Conservation (phyloP, 495 filamentous ascomycete genomes). For the Pseudevernia furfuracea region DNA sequence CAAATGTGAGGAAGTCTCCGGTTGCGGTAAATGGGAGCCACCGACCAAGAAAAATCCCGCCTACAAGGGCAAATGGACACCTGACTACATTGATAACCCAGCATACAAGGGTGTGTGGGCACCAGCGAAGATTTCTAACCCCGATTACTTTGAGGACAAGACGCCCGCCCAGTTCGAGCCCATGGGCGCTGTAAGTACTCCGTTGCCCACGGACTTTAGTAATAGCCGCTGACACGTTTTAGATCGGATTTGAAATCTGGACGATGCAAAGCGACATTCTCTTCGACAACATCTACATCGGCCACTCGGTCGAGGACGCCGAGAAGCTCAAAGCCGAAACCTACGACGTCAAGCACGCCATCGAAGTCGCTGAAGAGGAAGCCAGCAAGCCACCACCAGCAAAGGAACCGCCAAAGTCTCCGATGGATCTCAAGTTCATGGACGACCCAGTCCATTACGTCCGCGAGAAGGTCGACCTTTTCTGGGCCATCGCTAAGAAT, state of each 20-base stretch:
- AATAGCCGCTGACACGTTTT: constrained; percentile 27
- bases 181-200: constrained; percentile 79
- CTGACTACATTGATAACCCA: constrained; percentile 94
- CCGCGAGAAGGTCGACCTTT: constrained; percentile 85
- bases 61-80: constrained; percentile 98
- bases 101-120: constrained; percentile 96
- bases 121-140: constrained; percentile 94
- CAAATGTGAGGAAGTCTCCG: constrained; percentile 88
- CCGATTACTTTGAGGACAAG: constrained; percentile 96
- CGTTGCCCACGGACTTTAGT: constrained; percentile 6
- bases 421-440: constrained; percentile 75
- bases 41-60: constrained; percentile 92
- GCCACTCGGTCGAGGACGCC: constrained; percentile 92
- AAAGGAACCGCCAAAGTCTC: constrained; percentile 53
- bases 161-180: constrained; percentile 92
- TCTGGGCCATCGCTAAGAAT: constrained; percentile 73
- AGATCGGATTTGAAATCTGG: constrained; percentile 99
- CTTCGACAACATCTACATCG: constrained; percentile 99
- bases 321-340: constrained; percentile 84
- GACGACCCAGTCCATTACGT: constrained; percentile 87
- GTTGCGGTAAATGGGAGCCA: constrained; percentile 87
- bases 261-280: constrained; percentile 99
- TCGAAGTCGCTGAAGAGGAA: constrained; percentile 78
- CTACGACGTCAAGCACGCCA: constrained; percentile 81
- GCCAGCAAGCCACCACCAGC: constrained; percentile 67